phyloP scores from a whole-genome alignment of 495 filamentous ascomycete species.

The Trichocladium uniseriatum region DNA sequence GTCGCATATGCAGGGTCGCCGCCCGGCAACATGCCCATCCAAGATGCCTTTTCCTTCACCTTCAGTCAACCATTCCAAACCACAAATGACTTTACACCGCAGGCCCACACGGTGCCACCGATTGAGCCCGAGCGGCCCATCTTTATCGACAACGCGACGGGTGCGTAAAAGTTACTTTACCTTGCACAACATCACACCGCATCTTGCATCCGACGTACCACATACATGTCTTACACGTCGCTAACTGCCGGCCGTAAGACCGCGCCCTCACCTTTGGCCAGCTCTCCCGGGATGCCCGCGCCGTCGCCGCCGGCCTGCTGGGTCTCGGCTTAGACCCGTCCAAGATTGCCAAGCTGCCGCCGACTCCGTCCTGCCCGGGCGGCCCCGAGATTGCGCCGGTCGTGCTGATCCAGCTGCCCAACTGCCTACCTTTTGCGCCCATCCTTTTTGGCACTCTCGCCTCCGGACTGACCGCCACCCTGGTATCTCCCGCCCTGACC shows the following conservation, averaged over 20 bases:
- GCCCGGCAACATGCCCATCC: conserved; percentile 16
- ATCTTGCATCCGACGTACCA: too few species aligned
- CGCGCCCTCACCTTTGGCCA: conserved; percentile 22
- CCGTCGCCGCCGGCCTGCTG: conserved; percentile 18
- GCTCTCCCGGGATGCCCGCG: conserved; percentile 18
- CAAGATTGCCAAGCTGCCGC: conserved; percentile 21
- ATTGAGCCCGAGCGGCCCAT: conserved; percentile 18
- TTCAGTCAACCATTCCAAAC: conserved; percentile 24
- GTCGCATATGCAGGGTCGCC: conserved; percentile 15
- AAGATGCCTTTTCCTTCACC: conserved; percentile 19
- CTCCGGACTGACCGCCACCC: conserved; percentile 25
- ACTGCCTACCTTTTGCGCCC: conserved; percentile 23
- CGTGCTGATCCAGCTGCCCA: conserved; percentile 29
- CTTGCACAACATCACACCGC: too few species aligned
- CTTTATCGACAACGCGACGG: conserved; percentile 25
- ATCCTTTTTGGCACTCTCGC: conserved; percentile 22
- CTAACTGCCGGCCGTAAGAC: conserved; percentile 3
- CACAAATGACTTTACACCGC: conserved; percentile 16
- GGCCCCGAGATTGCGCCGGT: conserved; percentile 27
- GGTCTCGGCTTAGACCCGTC: conserved; percentile 17
- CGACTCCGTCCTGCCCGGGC: conserved; percentile 20
- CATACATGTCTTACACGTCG: too few species aligned
- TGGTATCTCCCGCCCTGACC: conserved; percentile 28
- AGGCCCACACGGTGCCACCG: conserved; percentile 13
- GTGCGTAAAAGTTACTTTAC: too few species aligned